These are phyloP conservation scores for Chaetothyriales sp. DNA, from an alignment of 2,329 filamentous ascomycete genomes.

Conservation along the genomic window DNA sequence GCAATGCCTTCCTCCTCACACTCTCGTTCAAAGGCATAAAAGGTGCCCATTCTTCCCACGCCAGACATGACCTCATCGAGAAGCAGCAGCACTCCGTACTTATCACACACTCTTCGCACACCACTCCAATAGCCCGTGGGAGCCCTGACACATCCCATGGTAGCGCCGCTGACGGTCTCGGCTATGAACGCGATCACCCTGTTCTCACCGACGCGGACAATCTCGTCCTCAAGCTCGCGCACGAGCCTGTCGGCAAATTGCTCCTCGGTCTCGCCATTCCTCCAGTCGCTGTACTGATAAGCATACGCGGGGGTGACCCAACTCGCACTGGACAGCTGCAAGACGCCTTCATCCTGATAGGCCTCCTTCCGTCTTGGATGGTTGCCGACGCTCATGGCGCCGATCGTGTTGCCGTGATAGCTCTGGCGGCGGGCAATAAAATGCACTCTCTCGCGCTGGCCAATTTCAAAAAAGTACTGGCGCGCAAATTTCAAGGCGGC, in stretches of 20 bases:
- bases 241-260: constrained; percentile 31
- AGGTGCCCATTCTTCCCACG: constrained; percentile 41
- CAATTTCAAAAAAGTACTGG: constrained; percentile 35
- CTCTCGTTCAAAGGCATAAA: constrained; percentile 12
- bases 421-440: constrained; percentile 34
- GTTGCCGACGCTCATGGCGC: constrained; percentile 30
- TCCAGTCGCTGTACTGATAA: constrained; percentile 28
- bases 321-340: constrained; percentile 7
- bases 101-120: constrained; percentile 40
- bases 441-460: constrained; percentile 23
- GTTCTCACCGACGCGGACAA: constrained; percentile 32
- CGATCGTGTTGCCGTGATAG: constrained; percentile 41
- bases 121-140: constrained; percentile 42
- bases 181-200: constrained; percentile 38
- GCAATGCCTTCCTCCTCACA: constrained; percentile 32
- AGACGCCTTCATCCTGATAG: constrained; percentile 20
- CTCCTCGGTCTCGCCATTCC: constrained; percentile 25
- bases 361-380: constrained; percentile 23
- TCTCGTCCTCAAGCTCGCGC: constrained; percentile 36
- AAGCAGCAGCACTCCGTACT: constrained; percentile 59
- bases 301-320: constrained; percentile 21
- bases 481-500: constrained; percentile 36
- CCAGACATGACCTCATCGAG: constrained; percentile 52
- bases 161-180: constrained; percentile 38
- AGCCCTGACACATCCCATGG: constrained; percentile 40